Evolutionary conservation across 345 rosid species (phyloP), one percentile per base, ranked within the genome.

Genomic region (Sonneratia alba): DNA sequence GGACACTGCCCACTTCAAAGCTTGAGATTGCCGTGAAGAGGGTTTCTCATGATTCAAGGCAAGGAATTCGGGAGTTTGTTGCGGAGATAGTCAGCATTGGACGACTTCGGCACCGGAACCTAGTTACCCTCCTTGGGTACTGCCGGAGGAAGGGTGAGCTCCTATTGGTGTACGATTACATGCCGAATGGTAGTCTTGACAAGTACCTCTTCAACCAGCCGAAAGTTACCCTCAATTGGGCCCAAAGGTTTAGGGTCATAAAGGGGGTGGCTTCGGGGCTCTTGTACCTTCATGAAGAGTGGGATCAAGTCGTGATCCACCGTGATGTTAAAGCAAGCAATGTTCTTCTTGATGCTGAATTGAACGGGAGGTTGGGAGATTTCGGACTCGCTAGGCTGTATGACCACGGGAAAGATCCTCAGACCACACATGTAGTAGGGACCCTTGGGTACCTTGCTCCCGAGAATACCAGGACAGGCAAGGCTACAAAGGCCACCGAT

Each of bases 171-270:
- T 85, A 87, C 64, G 85, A 87, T 32, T 87, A 82, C 18, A 85
- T 87, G 87, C 84, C 87, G 36, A 82, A 82, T 59, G 91, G 91
- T 68, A 85, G 86, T 77, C 87, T 85, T 3, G 89, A 87, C 40
- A 80, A 72, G 74, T 77, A 74, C 70, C 77, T 87, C 61, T 77
- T 77, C 53, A 74, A 73, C 37, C 74, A 78, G 24, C 43, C 36
- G 21, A 77, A 71, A 65, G 64, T 77, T 21, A 75, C 65, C 18
- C 85, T 85, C 57, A 55, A 70, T 4, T 84, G 88, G 88, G 22
- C 61, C 32, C 87, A 80, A 66, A 38, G 91, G 57, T 77, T 76
- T 8, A 32, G 15, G 40, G 81, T 83, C 66, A 68, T 85, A 3
- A 78, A 75, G 57, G 88, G 83, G 1, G 81, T 87, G 6, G 91